These are phyloP conservation scores for Ammopiptanthus mongolicus DNA, from an alignment of 306 rosid genomes.

Conservation along the genomic window DNA sequence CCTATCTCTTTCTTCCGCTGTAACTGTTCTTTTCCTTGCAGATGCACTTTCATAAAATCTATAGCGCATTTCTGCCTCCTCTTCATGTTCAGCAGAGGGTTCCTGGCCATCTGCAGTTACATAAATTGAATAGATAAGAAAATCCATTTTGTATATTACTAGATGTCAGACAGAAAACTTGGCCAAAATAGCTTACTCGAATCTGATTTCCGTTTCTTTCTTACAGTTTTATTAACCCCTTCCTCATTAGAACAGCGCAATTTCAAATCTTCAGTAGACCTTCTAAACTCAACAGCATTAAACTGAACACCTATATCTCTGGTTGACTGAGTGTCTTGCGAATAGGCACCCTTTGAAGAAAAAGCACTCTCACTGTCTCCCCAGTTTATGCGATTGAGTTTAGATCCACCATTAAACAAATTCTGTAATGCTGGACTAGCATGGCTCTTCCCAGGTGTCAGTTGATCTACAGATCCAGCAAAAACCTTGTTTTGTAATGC, in stretches of 20 bases:
- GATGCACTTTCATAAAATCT: slow-evolving; percentile 98
- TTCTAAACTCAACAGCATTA: slow-evolving; percentile 65
- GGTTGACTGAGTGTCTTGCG: slow-evolving; percentile 41
- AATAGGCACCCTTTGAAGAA: slow-evolving; percentile 38
- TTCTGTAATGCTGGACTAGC: slow-evolving; percentile 64
- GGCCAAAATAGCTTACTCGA: slow-evolving; percentile 41
- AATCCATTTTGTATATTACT: background rate
- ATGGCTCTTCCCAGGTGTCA: slow-evolving; percentile 47
- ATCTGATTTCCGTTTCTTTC: slow-evolving; percentile 68
- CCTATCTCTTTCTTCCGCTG: slow-evolving; percentile 97
- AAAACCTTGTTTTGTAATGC: slow-evolving; percentile 51
- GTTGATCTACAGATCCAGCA: slow-evolving; percentile 42
- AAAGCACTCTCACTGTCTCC: slow-evolving; percentile 46
- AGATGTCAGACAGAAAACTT: background rate
- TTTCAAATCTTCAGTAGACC: slow-evolving; percentile 61
- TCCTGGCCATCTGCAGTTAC: slow-evolving; percentile 52
- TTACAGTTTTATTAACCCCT: slow-evolving; percentile 32
- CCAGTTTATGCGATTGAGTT: slow-evolving; percentile 58
- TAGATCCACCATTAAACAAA: slow-evolving; percentile 77
- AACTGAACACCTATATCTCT: slow-evolving; percentile 67
- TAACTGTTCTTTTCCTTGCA: slow-evolving; percentile 90
- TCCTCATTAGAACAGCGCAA: slow-evolving; percentile 43
- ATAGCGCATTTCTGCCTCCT: slow-evolving; percentile 62
- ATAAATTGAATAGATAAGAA: slow-evolving; percentile 10
- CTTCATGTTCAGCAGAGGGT: slow-evolving; percentile 51